phyloP scores from a whole-genome alignment of 345 rosid species.

The Brassica carinata region DNA sequence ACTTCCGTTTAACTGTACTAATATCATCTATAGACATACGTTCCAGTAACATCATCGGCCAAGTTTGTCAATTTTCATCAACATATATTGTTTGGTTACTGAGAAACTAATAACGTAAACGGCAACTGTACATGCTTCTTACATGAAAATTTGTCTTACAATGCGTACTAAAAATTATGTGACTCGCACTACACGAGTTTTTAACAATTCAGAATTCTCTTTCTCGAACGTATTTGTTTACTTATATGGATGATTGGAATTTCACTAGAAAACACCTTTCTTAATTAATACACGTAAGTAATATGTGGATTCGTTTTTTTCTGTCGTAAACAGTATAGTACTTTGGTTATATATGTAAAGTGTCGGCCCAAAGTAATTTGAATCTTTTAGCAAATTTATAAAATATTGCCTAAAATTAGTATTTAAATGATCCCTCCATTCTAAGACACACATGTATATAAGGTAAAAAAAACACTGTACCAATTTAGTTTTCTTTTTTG shows the following conservation, averaged over 20 bases:
- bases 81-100: constrained; percentile 13
- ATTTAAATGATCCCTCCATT: no score
- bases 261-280: constrained; percentile 8
- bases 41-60: constrained; percentile 1
- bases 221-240: constrained; percentile 4
- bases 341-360: constrained; percentile 10
- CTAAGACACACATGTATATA: no score
- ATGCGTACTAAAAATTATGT: background rate
- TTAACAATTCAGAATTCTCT: constrained; percentile 3
- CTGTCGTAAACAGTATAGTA: constrained; percentile 9
- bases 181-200: background rate
- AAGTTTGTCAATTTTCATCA: background rate
- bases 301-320: constrained; percentile 14
- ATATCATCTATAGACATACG: background rate
- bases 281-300: constrained; percentile 16
- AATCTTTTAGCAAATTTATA: background rate
- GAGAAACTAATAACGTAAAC: constrained; percentile 18
- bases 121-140: background rate
- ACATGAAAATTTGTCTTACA: constrained; percentile 16
- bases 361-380: background rate
- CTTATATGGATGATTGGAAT: background rate
- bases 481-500: no score
- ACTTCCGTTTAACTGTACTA: background rate
- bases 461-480: no score
- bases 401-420: background rate